These are phyloP conservation scores for Backusella tarrabulga DNA, from an alignment of 192 early-diverging fungal species.

Conservation along the genomic window DNA sequence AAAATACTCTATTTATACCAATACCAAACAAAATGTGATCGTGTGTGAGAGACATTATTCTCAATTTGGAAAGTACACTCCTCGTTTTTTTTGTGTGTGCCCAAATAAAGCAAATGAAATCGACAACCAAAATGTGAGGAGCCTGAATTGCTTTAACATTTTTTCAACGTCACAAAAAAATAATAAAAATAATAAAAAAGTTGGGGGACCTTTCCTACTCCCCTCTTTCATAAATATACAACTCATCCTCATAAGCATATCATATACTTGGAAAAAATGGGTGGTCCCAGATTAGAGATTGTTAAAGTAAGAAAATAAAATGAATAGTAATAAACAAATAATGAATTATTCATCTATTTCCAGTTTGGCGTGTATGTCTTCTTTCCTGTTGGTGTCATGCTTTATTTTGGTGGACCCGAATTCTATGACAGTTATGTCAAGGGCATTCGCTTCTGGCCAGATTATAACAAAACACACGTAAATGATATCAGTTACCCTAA, in stretches of 20 bases:
- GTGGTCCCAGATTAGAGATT: constrained; percentile 42
- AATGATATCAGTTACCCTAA: background rate
- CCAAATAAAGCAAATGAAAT: background rate
- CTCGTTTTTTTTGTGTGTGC: background rate
- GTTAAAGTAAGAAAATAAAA: constrained; percentile 33
- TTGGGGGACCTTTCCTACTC: constrained; percentile 4
- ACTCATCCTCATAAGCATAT: background rate
- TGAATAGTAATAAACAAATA: background rate
- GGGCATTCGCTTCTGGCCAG: constrained; percentile 44
- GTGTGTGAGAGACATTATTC: background rate
- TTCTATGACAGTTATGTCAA: constrained; percentile 49
- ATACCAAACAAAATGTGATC: background rate
- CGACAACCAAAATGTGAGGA: background rate
- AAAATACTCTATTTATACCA: background rate
- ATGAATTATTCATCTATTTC: background rate
- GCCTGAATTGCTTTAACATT: background rate
- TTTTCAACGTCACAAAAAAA: background rate
- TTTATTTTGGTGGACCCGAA: constrained; percentile 48
- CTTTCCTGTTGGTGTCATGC: constrained; percentile 48
- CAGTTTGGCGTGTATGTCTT: constrained; percentile 54
- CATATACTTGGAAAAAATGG: constrained; percentile 27
- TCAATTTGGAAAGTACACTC: background rate
- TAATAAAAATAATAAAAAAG: background rate
- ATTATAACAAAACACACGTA: constrained; percentile 34
- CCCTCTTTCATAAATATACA: background rate